Conservation (phyloP, 345 rosid species). For the Chamaenerion angustifolium region DNA sequence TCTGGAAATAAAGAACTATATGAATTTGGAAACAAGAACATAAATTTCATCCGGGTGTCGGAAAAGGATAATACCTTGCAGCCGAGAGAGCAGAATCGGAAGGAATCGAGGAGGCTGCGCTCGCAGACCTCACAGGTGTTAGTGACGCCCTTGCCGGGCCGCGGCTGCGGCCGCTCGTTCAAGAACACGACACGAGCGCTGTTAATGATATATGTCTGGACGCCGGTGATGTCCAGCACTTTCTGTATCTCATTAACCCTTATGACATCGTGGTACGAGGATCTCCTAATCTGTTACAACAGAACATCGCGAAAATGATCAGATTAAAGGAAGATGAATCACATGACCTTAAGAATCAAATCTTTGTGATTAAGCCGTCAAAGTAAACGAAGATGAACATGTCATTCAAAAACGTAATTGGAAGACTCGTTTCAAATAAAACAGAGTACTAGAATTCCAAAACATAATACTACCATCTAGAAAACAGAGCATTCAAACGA, state of each 20-base stretch:
- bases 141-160: conserved; percentile 90
- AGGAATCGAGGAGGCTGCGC: conserved; percentile 88
- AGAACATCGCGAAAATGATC: conserved; percentile 2
- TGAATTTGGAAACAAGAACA: background rate
- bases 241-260: conserved; percentile 88
- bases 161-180: conserved; percentile 95
- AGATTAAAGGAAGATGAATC: background rate
- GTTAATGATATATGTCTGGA: conserved; percentile 93
- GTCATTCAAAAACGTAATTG: no score
- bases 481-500: no score
- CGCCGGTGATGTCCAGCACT: conserved; percentile 69
- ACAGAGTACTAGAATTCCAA: background rate
- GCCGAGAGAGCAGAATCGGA: conserved; percentile 93
- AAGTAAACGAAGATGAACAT: no score
- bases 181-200: conserved; percentile 93
- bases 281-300: conserved; percentile 70
- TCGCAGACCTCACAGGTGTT: conserved; percentile 89
- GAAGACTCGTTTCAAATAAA: background rate
- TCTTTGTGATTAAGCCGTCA: no score
- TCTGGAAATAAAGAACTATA: conserved; percentile 20
- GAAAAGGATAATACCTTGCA: conserved; percentile 58
- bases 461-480: no score
- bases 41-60: background rate
- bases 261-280: conserved; percentile 98
- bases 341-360: no score